Conservation (phyloP, 1,284 basidiomycete genomes). For the Cryptococcus sp. region DNA sequence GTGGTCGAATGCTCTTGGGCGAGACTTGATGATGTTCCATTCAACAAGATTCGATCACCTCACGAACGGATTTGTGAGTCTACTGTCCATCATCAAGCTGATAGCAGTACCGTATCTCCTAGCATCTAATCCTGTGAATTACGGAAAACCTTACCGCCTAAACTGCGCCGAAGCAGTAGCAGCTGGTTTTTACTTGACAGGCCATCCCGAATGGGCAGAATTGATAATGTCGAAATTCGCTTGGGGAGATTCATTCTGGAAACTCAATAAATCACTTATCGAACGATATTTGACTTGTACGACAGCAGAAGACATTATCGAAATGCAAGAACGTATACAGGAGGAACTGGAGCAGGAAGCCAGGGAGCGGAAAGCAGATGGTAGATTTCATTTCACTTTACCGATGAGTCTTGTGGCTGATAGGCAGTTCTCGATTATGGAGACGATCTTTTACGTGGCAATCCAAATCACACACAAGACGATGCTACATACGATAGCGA, state of each 20-base stretch:
- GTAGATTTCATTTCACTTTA: constrained; percentile 33
- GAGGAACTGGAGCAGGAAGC: constrained; percentile 65
- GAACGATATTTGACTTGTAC: constrained; percentile 68
- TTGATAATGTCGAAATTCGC: constrained; percentile 71
- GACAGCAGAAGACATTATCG: constrained; percentile 60
- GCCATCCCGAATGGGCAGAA: constrained; percentile 74
- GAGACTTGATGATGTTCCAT: constrained; percentile 87
- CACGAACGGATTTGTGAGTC: constrained; percentile 80
- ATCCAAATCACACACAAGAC: constrained; percentile 55
- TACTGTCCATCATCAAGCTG: neutral
- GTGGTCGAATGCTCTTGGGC: constrained; percentile 99
- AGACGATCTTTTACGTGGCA: constrained; percentile 55
- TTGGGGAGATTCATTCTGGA: constrained; percentile 81
- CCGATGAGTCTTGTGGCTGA: constrained; percentile 1
- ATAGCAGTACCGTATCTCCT: constrained; percentile 79
- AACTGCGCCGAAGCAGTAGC: constrained; percentile 92
- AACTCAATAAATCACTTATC: constrained; percentile 70
- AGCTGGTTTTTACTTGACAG: constrained; percentile 86
- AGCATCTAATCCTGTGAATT: constrained; percentile 91
- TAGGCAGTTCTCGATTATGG: constrained; percentile 31
- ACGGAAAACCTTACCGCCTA: constrained; percentile 86
- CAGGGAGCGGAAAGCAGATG: constrained; percentile 55
- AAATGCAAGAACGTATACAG: constrained; percentile 69
- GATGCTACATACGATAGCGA: constrained; percentile 33
- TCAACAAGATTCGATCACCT: constrained; percentile 85